phyloP scores from a whole-genome alignment of 805 yeast genomes.

The Yarrowia keelungensis region DNA sequence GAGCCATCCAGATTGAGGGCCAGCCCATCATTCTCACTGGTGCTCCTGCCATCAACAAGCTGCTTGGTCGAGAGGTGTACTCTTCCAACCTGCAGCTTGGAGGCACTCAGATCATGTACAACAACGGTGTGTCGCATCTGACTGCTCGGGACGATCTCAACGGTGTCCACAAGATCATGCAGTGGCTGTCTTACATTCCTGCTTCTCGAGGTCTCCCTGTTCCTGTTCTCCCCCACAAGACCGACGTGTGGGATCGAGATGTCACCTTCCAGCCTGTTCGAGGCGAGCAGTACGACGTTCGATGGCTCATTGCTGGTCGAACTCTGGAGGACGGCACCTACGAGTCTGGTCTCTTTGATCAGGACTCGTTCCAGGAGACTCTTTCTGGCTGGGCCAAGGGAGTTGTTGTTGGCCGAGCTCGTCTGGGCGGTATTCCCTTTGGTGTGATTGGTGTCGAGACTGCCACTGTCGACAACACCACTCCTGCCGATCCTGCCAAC shows the following conservation, averaged over 20 bases:
- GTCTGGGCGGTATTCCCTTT: slow-evolving; percentile 97
- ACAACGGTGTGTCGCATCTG: slow-evolving; percentile 96
- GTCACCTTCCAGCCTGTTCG: slow-evolving; percentile 79
- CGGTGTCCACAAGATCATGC: slow-evolving; percentile 92
- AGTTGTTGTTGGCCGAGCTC: slow-evolving; percentile 98
- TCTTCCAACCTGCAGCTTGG: slow-evolving; percentile 97
- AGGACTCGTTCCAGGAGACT: slow-evolving; percentile 92
- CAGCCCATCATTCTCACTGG: slow-evolving; percentile 98
- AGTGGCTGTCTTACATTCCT: slow-evolving; percentile 96
- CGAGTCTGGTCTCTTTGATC: slow-evolving; percentile 90
- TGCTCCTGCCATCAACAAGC: slow-evolving; percentile 97
- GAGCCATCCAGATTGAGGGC: slow-evolving; percentile 98
- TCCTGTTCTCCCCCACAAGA: slow-evolving; percentile 72
- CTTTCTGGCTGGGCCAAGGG: slow-evolving; percentile 98
- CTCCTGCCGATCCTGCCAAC: slow-evolving; percentile 99
- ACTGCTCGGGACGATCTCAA: slow-evolving; percentile 97
- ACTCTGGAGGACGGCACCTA: slow-evolving; percentile 68
- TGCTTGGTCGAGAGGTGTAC: slow-evolving; percentile 96
- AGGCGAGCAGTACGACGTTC: slow-evolving; percentile 82
- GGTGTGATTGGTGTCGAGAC: slow-evolving; percentile 98
- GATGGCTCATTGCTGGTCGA: slow-evolving; percentile 93
- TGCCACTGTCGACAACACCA: slow-evolving; percentile 82
- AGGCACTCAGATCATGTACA: slow-evolving; percentile 99
- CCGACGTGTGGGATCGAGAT: slow-evolving; percentile 93
- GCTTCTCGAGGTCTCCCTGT: slow-evolving; percentile 88